Percentiles rank a stretch among this genome's conserved stretches.
Evolutionary conservation across 1,139 yeast genomes (phyloP).

Genomic region (Yamadazyma conglobata): DNA sequence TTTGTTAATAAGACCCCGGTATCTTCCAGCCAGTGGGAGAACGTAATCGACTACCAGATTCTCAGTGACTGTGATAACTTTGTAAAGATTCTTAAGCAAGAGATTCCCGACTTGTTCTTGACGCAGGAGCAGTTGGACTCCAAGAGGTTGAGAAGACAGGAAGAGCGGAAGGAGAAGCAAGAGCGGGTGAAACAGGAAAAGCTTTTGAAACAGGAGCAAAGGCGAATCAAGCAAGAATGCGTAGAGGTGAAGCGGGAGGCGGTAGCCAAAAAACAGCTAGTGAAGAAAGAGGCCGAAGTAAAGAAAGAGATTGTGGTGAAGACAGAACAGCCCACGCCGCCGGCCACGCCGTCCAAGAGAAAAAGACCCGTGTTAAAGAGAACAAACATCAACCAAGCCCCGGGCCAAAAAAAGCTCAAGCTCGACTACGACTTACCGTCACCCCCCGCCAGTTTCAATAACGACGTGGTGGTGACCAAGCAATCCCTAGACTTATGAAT

Average conservation of each 20-base stretch:
- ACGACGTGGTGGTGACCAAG: constrained; percentile 7
- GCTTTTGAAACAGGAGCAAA: constrained; percentile 11
- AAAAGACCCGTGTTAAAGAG: constrained; percentile 19
- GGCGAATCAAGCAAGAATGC: constrained; percentile 10
- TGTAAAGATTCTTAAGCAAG: constrained; percentile 49
- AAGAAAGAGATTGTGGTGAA: constrained; percentile 1
- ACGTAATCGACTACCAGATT: constrained; percentile 66
- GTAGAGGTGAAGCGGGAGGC: constrained; percentile 3
- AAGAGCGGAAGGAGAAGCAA: constrained; percentile 12
- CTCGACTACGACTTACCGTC: constrained; percentile 19
- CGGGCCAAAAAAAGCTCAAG: constrained; percentile 4
- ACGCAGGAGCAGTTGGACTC: constrained; percentile 51
- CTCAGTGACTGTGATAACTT: constrained; percentile 80
- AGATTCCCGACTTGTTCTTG: constrained; percentile 57
- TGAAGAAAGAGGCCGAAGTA: constrained; percentile 1
- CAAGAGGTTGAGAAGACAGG: constrained; percentile 31
- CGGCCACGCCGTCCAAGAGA: constrained; percentile 19
- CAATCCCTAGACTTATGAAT: constrained; percentile 3
- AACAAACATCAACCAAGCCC: constrained; percentile 10
- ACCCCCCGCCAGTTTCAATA: constrained; percentile 21
- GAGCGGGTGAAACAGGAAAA: constrained; percentile 12
- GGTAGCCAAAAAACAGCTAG: no score
- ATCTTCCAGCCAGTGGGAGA: constrained; percentile 50
- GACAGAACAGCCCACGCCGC: constrained; percentile 19
- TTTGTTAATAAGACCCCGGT: constrained; percentile 57